phyloP scores from a whole-genome alignment of 768 basidiomycete species.

The Boletellus ananiceps region DNA sequence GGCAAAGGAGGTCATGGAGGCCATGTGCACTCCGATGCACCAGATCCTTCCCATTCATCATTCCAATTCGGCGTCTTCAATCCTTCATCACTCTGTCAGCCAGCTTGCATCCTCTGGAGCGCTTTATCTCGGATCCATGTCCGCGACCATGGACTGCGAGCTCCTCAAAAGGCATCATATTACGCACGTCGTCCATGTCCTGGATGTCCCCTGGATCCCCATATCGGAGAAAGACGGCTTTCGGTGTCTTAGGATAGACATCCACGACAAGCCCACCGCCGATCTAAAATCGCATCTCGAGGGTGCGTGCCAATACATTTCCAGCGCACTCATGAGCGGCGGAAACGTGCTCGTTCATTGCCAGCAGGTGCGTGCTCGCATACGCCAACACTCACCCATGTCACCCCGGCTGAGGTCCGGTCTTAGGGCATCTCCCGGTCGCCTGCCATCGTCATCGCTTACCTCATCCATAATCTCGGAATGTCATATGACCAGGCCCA shows the following conservation, averaged over 20 bases:
- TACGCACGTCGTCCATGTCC: constrained; percentile 59
- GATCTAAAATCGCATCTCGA: constrained; percentile 69
- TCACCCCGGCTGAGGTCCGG: constrained; percentile 3
- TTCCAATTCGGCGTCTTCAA: constrained; percentile 14
- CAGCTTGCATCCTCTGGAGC: constrained; percentile 36
- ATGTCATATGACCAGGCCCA: constrained; percentile 69
- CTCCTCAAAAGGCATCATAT: constrained; percentile 48
- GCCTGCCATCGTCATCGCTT: constrained; percentile 73
- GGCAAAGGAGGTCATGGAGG: constrained; percentile 71
- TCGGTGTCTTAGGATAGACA: constrained; percentile 60
- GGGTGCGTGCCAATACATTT: constrained; percentile 62
- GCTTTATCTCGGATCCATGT: constrained; percentile 67
- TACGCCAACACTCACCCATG: not conserved
- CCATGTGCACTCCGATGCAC: constrained; percentile 86
- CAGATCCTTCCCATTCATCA: constrained; percentile 49
- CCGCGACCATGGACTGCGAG: constrained; percentile 53
- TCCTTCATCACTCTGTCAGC: constrained; percentile 16
- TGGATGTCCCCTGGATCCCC: constrained; percentile 63
- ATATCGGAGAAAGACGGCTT: constrained; percentile 41
- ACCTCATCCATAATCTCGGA: constrained; percentile 68
- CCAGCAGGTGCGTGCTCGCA: constrained; percentile 56
- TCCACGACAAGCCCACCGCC: constrained; percentile 55
- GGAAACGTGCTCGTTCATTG: constrained; percentile 74
- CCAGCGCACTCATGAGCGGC: constrained; percentile 53
- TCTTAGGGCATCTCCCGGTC: constrained; percentile 72